These are phyloP conservation scores for Nannochloris sp. DNA, from an alignment of 139 green algal species.

Conservation along the genomic window DNA sequence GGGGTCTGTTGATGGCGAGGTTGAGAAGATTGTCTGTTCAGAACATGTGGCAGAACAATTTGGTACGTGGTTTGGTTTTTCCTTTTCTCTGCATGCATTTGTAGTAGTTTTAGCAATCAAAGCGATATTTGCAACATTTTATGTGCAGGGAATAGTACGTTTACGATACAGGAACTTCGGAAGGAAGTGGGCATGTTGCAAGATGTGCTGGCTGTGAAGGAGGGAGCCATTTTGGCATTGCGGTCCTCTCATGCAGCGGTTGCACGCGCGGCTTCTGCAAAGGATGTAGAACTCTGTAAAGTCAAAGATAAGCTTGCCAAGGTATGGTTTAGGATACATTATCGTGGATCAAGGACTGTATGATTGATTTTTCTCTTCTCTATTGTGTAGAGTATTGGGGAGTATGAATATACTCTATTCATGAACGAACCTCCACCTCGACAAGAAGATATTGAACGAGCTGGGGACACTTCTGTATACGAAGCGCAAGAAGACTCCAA, in stretches of 20 bases:
- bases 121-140: too few species aligned
- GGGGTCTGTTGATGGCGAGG: neutral
- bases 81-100: too few species aligned
- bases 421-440: slow-evolving; percentile 5
- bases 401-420: slow-evolving; percentile 5
- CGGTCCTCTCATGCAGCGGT: neutral
- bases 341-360: too few species aligned
- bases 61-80: neutral
- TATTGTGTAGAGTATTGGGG: slow-evolving; percentile 4
- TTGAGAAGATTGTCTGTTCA: slow-evolving; percentile 16
- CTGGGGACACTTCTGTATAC: neutral
- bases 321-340: neutral
- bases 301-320: slow-evolving; percentile 2
- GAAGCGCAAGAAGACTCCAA: neutral
- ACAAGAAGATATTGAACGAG: neutral
- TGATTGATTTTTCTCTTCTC: too few species aligned
- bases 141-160: neutral
- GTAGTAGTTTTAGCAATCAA: rapidly evolving
- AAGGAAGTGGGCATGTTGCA: neutral
- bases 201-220: slow-evolving; percentile 2
- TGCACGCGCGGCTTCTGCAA: neutral
- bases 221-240: slow-evolving; percentile 3
- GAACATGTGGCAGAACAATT: slow-evolving; percentile 18
- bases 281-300: neutral
- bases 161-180: slow-evolving; percentile 2